phyloP scores from a whole-genome alignment of 192 early-diverging fungal genomes.

The Coemansia sp. region DNA sequence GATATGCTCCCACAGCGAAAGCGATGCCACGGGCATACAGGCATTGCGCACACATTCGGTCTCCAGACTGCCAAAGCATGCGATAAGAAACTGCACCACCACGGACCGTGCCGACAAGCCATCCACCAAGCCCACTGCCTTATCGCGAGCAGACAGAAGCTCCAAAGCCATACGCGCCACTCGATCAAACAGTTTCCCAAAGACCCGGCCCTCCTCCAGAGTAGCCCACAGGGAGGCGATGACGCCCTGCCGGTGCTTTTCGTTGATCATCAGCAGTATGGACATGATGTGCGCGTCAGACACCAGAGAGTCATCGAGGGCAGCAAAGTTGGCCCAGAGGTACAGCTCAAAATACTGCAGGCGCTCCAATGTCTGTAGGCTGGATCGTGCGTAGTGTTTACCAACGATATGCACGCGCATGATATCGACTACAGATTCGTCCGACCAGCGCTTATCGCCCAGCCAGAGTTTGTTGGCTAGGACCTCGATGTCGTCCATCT shows the following conservation, averaged over 20 bases:
- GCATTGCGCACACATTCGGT: slow-evolving; percentile 70
- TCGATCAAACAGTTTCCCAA: slow-evolving; percentile 43
- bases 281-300: slow-evolving; percentile 65
- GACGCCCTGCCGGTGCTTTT: slow-evolving; percentile 79
- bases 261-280: slow-evolving; percentile 84
- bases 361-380: slow-evolving; percentile 26
- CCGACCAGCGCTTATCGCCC: slow-evolving; percentile 12
- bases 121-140: slow-evolving; percentile 17
- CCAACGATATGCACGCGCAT: slow-evolving; percentile 9
- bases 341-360: slow-evolving; percentile 54
- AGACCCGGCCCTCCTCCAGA: background rate
- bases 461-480: slow-evolving; percentile 22
- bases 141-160: background rate
- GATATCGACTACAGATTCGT: background rate
- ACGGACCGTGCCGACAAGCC: slow-evolving; percentile 39
- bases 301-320: slow-evolving; percentile 3
- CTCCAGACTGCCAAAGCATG: slow-evolving; percentile 85
- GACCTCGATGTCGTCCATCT: background rate
- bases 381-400: background rate
- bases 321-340: slow-evolving; percentile 73
- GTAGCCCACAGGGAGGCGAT: slow-evolving; percentile 7
- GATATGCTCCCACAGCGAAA: slow-evolving; percentile 76
- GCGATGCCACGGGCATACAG: slow-evolving; percentile 71
- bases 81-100: slow-evolving; percentile 74
- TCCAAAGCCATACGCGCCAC: slow-evolving; percentile 7